A percentile compares a stretch with the other conserved stretches of the same genome.
Evolutionary conservation across 768 basidiomycete genomes (phyloP).

Genomic region (Rhizopogon vinicolor): DNA sequence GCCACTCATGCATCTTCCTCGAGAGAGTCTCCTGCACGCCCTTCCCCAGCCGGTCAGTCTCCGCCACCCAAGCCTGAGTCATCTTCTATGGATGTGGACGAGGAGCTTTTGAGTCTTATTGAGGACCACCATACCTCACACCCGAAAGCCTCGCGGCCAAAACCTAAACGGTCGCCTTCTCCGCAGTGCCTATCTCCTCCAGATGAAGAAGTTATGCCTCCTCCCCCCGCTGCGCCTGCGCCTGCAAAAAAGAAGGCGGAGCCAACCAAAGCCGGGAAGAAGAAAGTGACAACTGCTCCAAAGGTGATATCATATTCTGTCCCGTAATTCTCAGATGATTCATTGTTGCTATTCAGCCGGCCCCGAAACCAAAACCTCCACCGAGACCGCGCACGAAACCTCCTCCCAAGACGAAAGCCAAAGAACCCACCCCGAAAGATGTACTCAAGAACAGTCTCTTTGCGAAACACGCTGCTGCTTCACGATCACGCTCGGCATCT

Average conservation of each 20-base stretch:
- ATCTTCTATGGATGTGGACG: constrained; percentile 44
- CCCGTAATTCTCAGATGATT: not conserved
- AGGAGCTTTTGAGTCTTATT: constrained; percentile 66
- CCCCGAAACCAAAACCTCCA: constrained; percentile 23
- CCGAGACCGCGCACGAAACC: constrained; percentile 29
- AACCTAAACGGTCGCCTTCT: constrained; percentile 1
- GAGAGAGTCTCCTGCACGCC: not conserved
- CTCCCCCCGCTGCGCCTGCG: constrained; percentile 7
- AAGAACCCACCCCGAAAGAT: constrained; percentile 7
- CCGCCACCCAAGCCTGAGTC: constrained; percentile 17
- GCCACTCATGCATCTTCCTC: not conserved
- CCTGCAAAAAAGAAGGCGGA: constrained; percentile 1
- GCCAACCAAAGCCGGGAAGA: constrained; percentile 28
- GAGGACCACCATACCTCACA: constrained; percentile 40
- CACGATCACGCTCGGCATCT: constrained; percentile 67
- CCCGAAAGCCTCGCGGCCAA: constrained; percentile 8
- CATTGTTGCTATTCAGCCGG: constrained; percentile 9
- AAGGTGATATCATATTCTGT: constrained; percentile 14
- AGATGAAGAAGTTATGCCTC: constrained; percentile 6
- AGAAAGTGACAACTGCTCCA: constrained; percentile 21
- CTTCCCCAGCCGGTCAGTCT: not conserved
- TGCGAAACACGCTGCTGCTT: constrained; percentile 19
- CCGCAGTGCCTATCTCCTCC: constrained; percentile 10
- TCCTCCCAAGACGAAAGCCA: constrained; percentile 23
- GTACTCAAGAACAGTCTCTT: constrained; percentile 10